Base-by-base conservation (phyloP, 176 grass and related monocot species). In the Oryza meridionalis region DNA sequence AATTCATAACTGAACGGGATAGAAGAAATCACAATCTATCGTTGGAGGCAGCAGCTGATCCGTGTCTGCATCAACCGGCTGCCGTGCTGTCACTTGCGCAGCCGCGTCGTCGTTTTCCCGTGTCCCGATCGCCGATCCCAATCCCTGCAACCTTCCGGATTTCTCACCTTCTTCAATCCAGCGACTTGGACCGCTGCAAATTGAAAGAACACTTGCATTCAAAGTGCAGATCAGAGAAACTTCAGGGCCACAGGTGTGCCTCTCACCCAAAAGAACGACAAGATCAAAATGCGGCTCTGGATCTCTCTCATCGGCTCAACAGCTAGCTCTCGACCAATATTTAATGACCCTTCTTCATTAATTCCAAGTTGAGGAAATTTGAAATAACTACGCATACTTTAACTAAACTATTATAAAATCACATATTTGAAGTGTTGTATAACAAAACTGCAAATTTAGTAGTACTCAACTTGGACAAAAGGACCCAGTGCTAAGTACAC, bases 191-290 rank as follows among this genome's bases (percentile, higher is more conserved):
- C 53, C 53, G 2, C 65, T 75, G 11, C 7, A 2, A 5, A 6
- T 31, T 4, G 25, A 31, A 31, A 65, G 63, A 33, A 42, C 46
- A 50, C 27, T 11, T 21, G 4, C 51, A 10, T 46, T 33, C 11
- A 40, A 27, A 17, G 7, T 24, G 2, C 11, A 5, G 9, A 17
- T 6, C 19, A 11, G 62, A 40, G 0, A 42, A 76, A n/a, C 27
- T 69, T 46, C 72, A 24, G 14, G 22, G 5, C 51, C 32, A 59
- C 74, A 35, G 9, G 2, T 58, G 63, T 42, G n/a, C 5, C 17
- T 68, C 67, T 84, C 63, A 25, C 7, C 15, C 72, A 43, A 76
- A 67, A 84, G 81, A 12, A 76, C 82, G 5, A 9, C 12, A 25
- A 3, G 15, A 31, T 31, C 29, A 31, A 25, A 3, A 16, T 51